These are phyloP conservation scores for Venturia nashicola DNA, from an alignment of 2,329 filamentous ascomycete genomes.

Conservation along the genomic window DNA sequence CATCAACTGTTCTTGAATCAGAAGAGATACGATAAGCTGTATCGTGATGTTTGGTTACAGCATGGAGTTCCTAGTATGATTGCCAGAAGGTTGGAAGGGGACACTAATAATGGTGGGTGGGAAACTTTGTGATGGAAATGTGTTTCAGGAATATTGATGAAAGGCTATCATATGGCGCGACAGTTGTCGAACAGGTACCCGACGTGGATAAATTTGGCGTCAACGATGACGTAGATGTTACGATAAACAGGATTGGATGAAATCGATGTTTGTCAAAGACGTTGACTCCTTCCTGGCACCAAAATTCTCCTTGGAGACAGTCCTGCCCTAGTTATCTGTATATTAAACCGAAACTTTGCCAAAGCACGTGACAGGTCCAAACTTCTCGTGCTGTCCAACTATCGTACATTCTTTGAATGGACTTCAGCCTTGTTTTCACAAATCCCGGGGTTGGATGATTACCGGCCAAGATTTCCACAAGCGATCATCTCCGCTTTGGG, in stretches of 20 bases:
- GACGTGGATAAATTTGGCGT: not conserved
- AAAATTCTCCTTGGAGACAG: too few relatives aligned
- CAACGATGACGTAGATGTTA: not conserved
- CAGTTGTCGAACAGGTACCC: not conserved
- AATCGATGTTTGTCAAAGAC: too few relatives aligned
- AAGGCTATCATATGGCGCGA: not conserved
- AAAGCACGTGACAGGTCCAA: too few relatives aligned
- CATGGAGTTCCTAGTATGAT: slow-evolving; percentile 85
- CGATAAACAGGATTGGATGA: not conserved
- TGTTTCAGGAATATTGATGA: not conserved
- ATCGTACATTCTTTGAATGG: too few relatives aligned
- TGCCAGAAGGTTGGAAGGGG: slow-evolving; percentile 77
- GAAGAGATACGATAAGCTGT: slow-evolving; percentile 79
- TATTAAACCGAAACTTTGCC: too few relatives aligned
- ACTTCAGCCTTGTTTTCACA: too few relatives aligned
- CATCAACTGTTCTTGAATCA: slow-evolving; percentile 89
- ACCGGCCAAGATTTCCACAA: too few relatives aligned
- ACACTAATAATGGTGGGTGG: slow-evolving; percentile 97
- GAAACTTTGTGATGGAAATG: slow-evolving; percentile 47
- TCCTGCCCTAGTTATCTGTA: too few relatives aligned
- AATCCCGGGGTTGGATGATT: too few relatives aligned
- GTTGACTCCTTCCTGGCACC: too few relatives aligned
- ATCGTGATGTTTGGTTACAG: slow-evolving; percentile 74
- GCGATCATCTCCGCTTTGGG: not conserved
- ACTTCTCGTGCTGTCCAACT: too few relatives aligned